Evolutionary conservation across 1,284 basidiomycete genomes (phyloP), one percentile per base, ranked within the genome.

Genomic region (Cutaneotrichosporon sp.): DNA sequence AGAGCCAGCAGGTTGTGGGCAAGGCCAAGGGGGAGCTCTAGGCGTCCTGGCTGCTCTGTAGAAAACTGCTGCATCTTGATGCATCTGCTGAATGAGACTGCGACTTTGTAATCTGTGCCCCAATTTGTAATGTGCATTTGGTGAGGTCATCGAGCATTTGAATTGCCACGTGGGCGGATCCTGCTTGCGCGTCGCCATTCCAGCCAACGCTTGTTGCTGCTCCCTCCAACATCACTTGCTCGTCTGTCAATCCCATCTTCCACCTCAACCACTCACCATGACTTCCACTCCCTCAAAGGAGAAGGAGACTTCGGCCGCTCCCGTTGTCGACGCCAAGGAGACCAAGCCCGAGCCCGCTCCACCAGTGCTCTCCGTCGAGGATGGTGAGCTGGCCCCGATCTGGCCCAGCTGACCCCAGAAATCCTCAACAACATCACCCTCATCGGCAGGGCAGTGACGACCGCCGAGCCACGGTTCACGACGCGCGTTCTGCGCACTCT

Each of bases 381-480:
- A 75, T 56, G 71, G 72, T 71, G 53, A 56, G 70, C 65, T 24
- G n/a, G n/a, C n/a, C n/a, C n/a, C n/a, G n/a, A n/a, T n/a, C n/a
- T n/a, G n/a, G n/a, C n/a, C n/a, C 2, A 24, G 60, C 65, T 68
- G 51, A 68, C 53, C 0, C 8, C n/a, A 66, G 92, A 95, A 79
- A 90, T 98, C 79, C 90, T 90, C 78, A 81, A 86, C 63, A 97
- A 98, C 77, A 83, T 93, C 65, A 80, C 84, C 18, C 87, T 98
- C 79, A 89, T 99, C 75, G 89, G 93, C 69, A 85, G 89, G 54
- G 93, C 91, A 0, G 92, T 97, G 27, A 83, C 87, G 22, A 90
- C 91, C 33, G 84, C 97, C 63, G 97, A 99, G 80, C 93, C 95
- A 29, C 86, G 97, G 33, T 97, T 97, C 78, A 92, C 91, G 5